Evolutionary conservation across 2,329 filamentous ascomycete species (phyloP), one percentile per base, ranked within the genome.

Genomic region (Aspergillus quadrilineatus): DNA sequence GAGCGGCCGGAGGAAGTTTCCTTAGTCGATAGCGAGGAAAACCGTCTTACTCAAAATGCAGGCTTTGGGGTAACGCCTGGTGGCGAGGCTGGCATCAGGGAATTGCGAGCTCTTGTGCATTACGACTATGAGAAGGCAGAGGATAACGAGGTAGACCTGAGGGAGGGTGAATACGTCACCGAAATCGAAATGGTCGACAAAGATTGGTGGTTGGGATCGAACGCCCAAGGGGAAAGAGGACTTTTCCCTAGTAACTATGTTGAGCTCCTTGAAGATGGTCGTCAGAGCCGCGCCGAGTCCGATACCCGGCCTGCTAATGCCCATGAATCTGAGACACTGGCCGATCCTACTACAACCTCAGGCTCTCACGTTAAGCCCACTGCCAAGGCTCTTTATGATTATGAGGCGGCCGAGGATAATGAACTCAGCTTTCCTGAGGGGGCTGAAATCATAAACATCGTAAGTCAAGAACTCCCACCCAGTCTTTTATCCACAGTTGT

Each of bases 111-210:
- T 1, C 68, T 95, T 56, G 85, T 94, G 36, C 87, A 94, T 68
- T 99, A 94, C 72, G 94, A 99, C 71, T 99, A 99, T 70, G 93
- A 97, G 68, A 97, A 95, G 77, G 92, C 92, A 1, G 94, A 99
- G 74, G 92, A 96, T 64, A 99, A 99, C 68, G 94, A 99, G 76
- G 85, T 99, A 56, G 92, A 96, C 63, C 82, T 99, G 15, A 82
- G 84, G 28, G 94, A 99, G 75, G 92, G 92, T 60, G 90, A 97
- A 67, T 85, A 87, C 62, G 88, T 99, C 37, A 92, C 84, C 26
- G 88, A 96, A 70, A 96, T 99, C 67, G 91, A 97, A 61, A 95
- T 95, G 89, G 91, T 99, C 2, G 94, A 97, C 66, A 89, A 95
- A 50, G 93, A 99, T 71, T 99, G 94, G 94, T 99, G 94, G 94